Conservation (phyloP, 192 early-diverging fungal species). For the Backusella westeae region DNA sequence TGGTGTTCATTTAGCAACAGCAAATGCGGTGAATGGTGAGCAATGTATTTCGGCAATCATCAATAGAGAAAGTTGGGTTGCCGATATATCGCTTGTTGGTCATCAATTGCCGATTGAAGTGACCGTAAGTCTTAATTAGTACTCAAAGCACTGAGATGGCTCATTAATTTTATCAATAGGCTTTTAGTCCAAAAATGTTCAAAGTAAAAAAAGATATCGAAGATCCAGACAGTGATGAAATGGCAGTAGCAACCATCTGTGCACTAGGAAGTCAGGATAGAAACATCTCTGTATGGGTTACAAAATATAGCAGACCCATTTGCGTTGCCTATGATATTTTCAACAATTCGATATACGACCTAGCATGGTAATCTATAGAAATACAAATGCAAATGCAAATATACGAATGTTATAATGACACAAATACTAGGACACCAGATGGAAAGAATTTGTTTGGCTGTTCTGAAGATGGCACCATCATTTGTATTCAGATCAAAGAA, state of each 20-base stretch:
- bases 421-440: constrained; percentile 62
- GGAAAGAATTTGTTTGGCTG: constrained; percentile 76
- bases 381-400: neutral
- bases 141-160: too few species aligned
- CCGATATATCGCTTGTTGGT: constrained; percentile 83
- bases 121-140: constrained; percentile 46
- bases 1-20: constrained; percentile 87
- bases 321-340: constrained; percentile 73
- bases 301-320: constrained; percentile 68
- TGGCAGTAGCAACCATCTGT: constrained; percentile 59
- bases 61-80: constrained; percentile 69
- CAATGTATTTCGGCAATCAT: constrained; percentile 83
- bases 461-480: constrained; percentile 89
- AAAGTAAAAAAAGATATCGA: constrained; percentile 28
- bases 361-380: constrained; percentile 67
- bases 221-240: constrained; percentile 24
- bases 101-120: constrained; percentile 88
- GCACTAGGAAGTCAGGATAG: constrained; percentile 92
- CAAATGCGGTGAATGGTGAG: constrained; percentile 82
- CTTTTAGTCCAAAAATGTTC: constrained; percentile 84
- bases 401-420: too few species aligned
- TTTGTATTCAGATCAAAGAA: constrained; percentile 66
- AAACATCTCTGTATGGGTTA: constrained; percentile 86
- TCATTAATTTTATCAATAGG: constrained; percentile 4
- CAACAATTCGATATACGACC: constrained; percentile 79